Evolutionary conservation across 2,329 filamentous ascomycete genomes (phyloP).

Genomic region (Ambrosiella cleistominuta): DNA sequence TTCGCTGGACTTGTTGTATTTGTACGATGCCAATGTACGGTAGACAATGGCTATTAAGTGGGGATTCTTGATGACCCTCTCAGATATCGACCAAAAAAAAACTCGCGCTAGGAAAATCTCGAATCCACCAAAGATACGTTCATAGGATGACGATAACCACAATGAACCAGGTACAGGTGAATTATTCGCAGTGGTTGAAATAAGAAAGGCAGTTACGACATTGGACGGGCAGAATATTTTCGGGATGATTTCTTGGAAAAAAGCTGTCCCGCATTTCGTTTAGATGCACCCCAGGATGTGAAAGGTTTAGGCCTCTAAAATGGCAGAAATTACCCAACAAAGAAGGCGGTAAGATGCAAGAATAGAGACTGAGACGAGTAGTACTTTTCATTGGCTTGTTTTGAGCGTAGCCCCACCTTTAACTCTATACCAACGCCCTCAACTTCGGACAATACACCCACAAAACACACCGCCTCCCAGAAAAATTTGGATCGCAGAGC

Average conservation of each 20-base stretch:
- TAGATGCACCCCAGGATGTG: neutral
- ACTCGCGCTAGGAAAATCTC: neutral
- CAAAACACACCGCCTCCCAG: neutral
- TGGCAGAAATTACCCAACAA: neutral
- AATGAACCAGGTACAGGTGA: neutral
- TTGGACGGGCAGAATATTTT: constrained; percentile 4
- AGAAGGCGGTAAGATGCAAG: neutral
- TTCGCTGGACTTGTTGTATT: neutral
- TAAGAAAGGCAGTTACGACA: constrained; percentile 2
- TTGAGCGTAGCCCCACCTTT: neutral
- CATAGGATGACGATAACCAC: neutral
- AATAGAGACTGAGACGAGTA: neutral
- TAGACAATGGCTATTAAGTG: neutral
- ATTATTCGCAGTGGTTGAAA: neutral
- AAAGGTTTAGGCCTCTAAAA: neutral
- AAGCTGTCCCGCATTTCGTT: neutral
- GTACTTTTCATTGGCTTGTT: neutral
- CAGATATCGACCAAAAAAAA: neutral
- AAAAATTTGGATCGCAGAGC: neutral
- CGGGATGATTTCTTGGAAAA: neutral
- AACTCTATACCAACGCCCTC: neutral
- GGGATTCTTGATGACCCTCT: neutral
- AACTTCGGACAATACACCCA: neutral
- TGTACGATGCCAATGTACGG: neutral
- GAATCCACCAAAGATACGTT: neutral